Evolutionary conservation across 768 basidiomycete species (phyloP), one percentile per base, ranked within the genome.

Genomic region (Collybia sordida): DNA sequence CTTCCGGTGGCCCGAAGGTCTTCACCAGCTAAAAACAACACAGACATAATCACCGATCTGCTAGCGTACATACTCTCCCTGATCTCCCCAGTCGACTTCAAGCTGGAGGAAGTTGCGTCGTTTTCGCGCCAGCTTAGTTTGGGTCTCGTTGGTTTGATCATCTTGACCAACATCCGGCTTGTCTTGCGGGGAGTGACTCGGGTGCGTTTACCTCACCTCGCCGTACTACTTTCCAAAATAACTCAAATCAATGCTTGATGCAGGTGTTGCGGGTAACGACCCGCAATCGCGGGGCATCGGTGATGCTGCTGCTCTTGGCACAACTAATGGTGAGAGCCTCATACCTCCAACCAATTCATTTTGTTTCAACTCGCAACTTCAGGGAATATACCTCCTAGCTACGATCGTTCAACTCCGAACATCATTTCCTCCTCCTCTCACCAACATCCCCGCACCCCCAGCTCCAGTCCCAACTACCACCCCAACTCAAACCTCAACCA

Each of bases 361-460:
- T 12, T 12, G 31, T 31, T 31, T 31, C 14, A 12, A 34, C 42
- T 31, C 25, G 24, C 9, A 15, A 28, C 47, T n/a, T 22, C 55
- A 93, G 90, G 88, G 86, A 9, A 86, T 89, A 37, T 93, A 93
- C 62, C 79, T 93, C 28, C 79, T 93, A 23, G 85, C 89, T 3
- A 93, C 90, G 0, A 70, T 93, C 42, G 83, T 93, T 11, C 91
- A 93, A 64, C 74, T 93, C 40, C 85, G 90, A 35, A 83, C 85
- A 22, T 85, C 86, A 9, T 91, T 93, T 64, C 91, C 91, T 2
- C 83, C 83, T 0, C 80, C 83, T 14, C 31, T 31, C 11, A 6
- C 31, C 14, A 31, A 14, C 11, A 31, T 2, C 14, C 3, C 9
- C 9, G 9, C 31, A 12, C 9, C 31, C 14, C 11, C 31, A 11